Conservation (phyloP, 2,329 filamentous ascomycete genomes). For the Endocalyx cinctus region DNA sequence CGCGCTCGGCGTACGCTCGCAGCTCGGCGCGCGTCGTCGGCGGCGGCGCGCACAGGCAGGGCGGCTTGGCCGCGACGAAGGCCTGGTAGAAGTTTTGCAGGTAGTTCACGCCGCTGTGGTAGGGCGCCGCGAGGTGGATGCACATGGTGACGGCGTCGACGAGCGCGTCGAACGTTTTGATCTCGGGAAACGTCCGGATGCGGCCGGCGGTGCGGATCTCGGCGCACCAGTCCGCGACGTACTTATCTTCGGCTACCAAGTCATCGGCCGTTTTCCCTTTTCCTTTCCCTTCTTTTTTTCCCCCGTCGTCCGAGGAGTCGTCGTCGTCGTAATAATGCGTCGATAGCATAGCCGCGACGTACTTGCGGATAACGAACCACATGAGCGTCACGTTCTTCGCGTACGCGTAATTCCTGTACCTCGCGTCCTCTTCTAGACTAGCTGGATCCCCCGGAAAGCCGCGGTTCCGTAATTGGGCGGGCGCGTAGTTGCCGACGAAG, state of each 20-base stretch:
- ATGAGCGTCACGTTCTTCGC: conserved; percentile 40
- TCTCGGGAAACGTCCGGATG: conserved; percentile 37
- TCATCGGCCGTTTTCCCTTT: conserved; percentile 19
- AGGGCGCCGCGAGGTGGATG: conserved; percentile 46
- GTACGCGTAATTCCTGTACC: conserved; percentile 46
- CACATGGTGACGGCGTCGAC: conserved; percentile 45
- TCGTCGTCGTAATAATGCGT: conserved; percentile 27
- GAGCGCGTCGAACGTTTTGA: conserved; percentile 36
- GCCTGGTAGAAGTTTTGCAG: conserved; percentile 46
- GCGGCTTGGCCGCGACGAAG: conserved; percentile 42
- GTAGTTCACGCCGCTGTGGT: conserved; percentile 48
- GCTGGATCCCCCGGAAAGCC: conserved; percentile 34
- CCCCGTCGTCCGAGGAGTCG: no score
- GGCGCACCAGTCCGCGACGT: not conserved
- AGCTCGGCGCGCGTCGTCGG: conserved; percentile 28
- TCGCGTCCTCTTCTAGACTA: conserved; percentile 25
- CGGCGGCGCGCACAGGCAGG: conserved; percentile 30
- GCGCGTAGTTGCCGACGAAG: conserved; percentile 40
- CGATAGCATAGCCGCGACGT: conserved; percentile 34
- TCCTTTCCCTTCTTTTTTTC: no score
- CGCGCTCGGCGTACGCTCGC: conserved; percentile 20
- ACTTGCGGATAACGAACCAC: conserved; percentile 38
- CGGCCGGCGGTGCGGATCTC: conserved; percentile 25
- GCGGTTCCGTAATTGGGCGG: conserved; percentile 37
- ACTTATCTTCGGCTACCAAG: conserved; percentile 37